Base-by-base conservation (phyloP, 2,329 filamentous ascomycete genomes). In the Cladosporium sp. region DNA sequence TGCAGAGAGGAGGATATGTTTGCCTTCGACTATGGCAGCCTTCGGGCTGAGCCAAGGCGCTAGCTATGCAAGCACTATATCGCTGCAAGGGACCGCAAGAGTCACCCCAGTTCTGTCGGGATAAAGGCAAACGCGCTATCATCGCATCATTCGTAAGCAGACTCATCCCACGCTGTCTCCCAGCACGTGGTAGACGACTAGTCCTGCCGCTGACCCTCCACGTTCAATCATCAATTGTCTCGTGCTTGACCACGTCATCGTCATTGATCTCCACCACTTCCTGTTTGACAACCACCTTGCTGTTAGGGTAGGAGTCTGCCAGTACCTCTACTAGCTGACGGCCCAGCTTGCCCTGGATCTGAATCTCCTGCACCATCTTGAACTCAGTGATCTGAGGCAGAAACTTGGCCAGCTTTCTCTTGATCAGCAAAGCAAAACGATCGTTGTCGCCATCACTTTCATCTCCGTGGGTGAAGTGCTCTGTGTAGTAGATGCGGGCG, bases 1-100 rank as follows among this genome's bases (percentile, higher is more conserved):
- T 24, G 28, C 45, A 34, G 45, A 39, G 17, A n/a, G 44, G 45
- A 48, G 45, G 25, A 32, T 28, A 35, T 48, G 47, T 37, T 50
- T 50, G 47, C 47, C 47, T 50, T 48, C 28, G 17, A 48, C 17
- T n/a, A 32, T 48, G 17, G 45, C 45, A 48, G 42, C 42, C 42
- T 25, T 45, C 42, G 42, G 45, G 45, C 45, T 32, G 19, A n/a
- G 52, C 52, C 52, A 47, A 55, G 52, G 40, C 52, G 52, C 52
- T 55, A 55, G 50, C 36, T 37, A 55, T 55, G 52, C 52, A 47
- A 37, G 40, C 28, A 55, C 52, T 47, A 6, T 36, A 36, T 32
- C 37, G 20, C 40, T 55, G 52, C 52, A 55, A 55, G 52, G 52
- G 52, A 45, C 51, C 49, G 34, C 25, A 48, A 35, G 28, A 34